Evolutionary conservation across 2,329 filamentous ascomycete genomes (phyloP), one percentile per base, ranked within the genome.

Genomic region (Septoria petroselini): DNA sequence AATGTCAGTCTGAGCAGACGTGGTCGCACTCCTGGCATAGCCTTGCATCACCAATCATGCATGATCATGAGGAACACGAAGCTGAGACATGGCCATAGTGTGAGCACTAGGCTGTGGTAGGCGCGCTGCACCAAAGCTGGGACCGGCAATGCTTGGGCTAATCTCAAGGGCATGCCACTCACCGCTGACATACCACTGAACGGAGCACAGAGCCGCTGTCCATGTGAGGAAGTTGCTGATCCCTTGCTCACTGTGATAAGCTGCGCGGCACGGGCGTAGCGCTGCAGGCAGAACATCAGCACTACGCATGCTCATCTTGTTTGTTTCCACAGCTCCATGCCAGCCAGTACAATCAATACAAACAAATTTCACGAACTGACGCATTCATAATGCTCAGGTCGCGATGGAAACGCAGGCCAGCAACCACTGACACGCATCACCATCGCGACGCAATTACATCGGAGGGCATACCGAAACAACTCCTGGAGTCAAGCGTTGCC

Each of bases 381-480:
- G 46, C 48, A 51, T 54, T 62, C 54, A 59, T 58, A 60, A 59
- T 54, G 53, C 48, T 41, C 33, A 39, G 43, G 61, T 60, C 57
- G 58, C 58, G 53, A 57, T 48, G 60, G 60, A 56, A 60, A 62
- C 58, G 49, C 53, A 55, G 53, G 45, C 48, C 50, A 53, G 52
- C 15, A 42, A 31, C 18, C 35, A 41, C 15, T 21, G 38, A 25
- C 31, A 29, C 44, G 40, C 50, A 58, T 58, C 48, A 45, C 55
- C 50, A 53, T 42, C 52, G 55, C 52, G 53, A 58, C 55, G n/a
- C n/a, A n/a, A n/a, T n/a, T 38, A 49, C 47, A 41, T 50, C 43
- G 38, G 33, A 43, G 41, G 42, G 52, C 48, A 50, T 35, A 7
- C 33, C 33, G 3, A 34, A 37, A 27, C 23, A 5, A 27, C 23